These are phyloP conservation scores for Fusarium stilboides DNA, from an alignment of 2,329 filamentous ascomycete species.

Conservation along the genomic window DNA sequence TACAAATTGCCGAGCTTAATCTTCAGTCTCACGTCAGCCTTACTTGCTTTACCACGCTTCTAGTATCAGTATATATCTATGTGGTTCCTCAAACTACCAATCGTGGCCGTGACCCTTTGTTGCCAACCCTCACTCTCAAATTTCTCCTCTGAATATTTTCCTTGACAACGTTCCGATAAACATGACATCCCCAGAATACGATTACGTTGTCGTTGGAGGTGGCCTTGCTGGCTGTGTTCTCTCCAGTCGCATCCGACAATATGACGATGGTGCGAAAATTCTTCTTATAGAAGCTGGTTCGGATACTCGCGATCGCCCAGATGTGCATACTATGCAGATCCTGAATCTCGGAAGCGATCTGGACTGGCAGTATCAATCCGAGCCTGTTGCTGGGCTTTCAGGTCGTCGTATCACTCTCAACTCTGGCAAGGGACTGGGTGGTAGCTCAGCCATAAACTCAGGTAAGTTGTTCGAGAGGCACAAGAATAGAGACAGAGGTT, in stretches of 20 bases:
- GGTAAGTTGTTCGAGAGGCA: constrained; percentile 23
- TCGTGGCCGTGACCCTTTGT: too few species aligned
- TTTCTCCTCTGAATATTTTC: too few species aligned
- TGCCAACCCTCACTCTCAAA: background rate
- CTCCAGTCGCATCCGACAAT: constrained; percentile 51
- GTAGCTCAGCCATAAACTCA: constrained; percentile 59
- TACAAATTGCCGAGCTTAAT: too few species aligned
- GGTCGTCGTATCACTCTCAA: constrained; percentile 48
- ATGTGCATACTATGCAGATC: constrained; percentile 39
- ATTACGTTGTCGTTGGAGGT: constrained; percentile 54
- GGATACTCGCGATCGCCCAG: constrained; percentile 42
- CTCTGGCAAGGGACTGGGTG: constrained; percentile 59
- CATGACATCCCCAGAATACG: constrained; percentile 26
- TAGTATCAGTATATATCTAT: too few species aligned
- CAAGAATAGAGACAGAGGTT: fast-evolving
- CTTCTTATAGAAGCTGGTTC: constrained; percentile 58
- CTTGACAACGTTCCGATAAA: fast-evolving
- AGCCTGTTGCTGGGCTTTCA: constrained; percentile 49
- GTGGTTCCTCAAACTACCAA: too few species aligned
- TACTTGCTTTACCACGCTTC: background rate
- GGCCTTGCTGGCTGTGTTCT: constrained; percentile 54
- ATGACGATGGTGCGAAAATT: constrained; percentile 48
- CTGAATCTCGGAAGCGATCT: constrained; percentile 52
- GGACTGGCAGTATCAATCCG: constrained; percentile 56
- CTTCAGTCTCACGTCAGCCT: constrained; percentile 16